Evolutionary conservation across 176 grass and related monocot species (phyloP), one percentile per base, ranked within the genome.

Genomic region (Cymbopogon citratus): DNA sequence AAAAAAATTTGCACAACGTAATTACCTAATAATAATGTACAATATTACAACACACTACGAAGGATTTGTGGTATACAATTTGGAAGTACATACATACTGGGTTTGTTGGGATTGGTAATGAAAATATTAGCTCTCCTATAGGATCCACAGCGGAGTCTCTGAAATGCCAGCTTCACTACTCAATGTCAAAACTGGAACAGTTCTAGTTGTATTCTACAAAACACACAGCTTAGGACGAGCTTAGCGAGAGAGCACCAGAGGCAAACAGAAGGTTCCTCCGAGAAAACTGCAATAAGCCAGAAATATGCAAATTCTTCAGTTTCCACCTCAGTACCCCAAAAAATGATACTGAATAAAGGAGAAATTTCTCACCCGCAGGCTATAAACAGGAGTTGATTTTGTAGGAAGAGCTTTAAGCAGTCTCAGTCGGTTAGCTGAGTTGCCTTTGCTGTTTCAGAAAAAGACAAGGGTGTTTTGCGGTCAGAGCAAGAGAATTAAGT

Each of bases 261-360:
- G 92, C 92, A 88, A 98, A 94, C 21, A 98, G 73, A 86, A 98
- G 95, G 87, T 98, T 98, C 80, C 95, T 93, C 67, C 90, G 68
- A 28, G 95, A 95, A 79, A 98, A 98, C 95, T 95, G 79, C 83
- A 74, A 90, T 31, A 16, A 52, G 31, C 31, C 31, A 33, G 31
- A 33, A 33, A 3, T 33, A 1, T 3, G 3, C 31, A 33, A 33
- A 33, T 33, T 33, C 31, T 33, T 33, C 31, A 33, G 31, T 33
- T 33, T 33, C 31, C 31, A 33, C 31, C 1, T 33, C 3, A 33
- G 3, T 33, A 33, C 31, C 31, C 31, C 31, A 33, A 33, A 33
- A 33, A 33, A 33, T 33, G 31, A 33, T 33, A 3, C 31, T 33
- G 31, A 33, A 33, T 33, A 3, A 33, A 33, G 31, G 31, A 33